Base-by-base conservation (phyloP, 2,329 filamentous ascomycete species). In the Lasiodiplodia theobromae region DNA sequence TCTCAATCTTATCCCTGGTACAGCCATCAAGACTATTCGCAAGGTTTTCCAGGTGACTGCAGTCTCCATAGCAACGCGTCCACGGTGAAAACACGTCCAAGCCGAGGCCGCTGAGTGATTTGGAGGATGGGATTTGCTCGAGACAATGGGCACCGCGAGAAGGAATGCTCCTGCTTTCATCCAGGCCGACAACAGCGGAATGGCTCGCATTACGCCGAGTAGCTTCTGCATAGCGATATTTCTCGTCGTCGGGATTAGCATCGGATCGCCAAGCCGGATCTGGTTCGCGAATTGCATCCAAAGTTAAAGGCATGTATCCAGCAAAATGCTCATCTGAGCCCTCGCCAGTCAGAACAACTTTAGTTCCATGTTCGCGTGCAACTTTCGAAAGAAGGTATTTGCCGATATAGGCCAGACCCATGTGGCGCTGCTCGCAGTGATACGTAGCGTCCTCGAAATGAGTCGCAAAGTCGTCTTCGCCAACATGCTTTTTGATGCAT, bases 241-340 rank as follows among this genome's bases (percentile, higher is more conserved):
- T 53, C 16, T 53, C 51, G 51, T 28, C 51, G 25, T 53, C 51
- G 12, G 51, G 6, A 25, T 16, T 28, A 8, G 7, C 3, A 7
- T 28, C 21, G 21, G 51, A 53, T 21, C 60, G 70, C 69, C 63
- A 72, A 21, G 73, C 66, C 21, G 53, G 58, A 71, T 88, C 86
- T 1, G 80, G 72, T 71, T 87, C 86, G 28, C 28, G 5, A 28
- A 28, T 28, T 28, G 28, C 28, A 6, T 28, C 12, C 81, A 79
- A 1, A 88, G 77, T 64, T 81, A 82, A 0, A 81, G 72, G 67
- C 84, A 84, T 57, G 80, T 76, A 88, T 34, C 86, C 86, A 2
- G 78, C 82, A 72, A 88, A 88, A 63, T 83, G 79, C 76, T 88
- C 86, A 69, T 88, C 86, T 8, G 84, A 76, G 5, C 85, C 85